Conservation (phyloP, 768 basidiomycete genomes). For the Termitomyces sp. region DNA sequence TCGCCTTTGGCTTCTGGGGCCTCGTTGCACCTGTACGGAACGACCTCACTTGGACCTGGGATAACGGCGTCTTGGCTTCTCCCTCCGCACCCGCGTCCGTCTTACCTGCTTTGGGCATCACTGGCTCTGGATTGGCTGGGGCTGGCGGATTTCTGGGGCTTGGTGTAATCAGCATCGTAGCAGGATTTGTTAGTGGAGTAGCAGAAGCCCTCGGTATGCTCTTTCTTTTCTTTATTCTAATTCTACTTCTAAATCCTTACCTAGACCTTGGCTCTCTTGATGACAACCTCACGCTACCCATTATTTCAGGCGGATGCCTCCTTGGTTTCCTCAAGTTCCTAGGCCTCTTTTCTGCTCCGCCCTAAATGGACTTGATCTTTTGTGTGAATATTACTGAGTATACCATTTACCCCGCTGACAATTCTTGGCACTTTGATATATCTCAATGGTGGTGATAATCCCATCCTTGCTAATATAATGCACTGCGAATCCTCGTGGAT, state of each 20-base stretch:
- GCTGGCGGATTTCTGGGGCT: constrained; percentile 47
- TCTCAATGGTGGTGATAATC: not conserved
- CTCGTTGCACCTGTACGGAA: constrained; percentile 42
- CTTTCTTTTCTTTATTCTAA: constrained; percentile 1
- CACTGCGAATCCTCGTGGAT: not conserved
- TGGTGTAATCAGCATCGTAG: constrained; percentile 48
- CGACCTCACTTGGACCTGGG: constrained; percentile 54
- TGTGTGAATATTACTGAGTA: not conserved
- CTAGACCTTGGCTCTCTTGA: constrained; percentile 81
- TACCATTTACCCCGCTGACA: not conserved
- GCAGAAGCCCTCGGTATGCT: constrained; percentile 85
- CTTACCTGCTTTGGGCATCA: constrained; percentile 12
- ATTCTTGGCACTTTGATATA: not conserved
- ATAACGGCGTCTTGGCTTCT: constrained; percentile 37
- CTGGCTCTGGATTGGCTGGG: constrained; percentile 11
- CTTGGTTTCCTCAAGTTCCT: constrained; percentile 37
- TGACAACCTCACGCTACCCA: constrained; percentile 87
- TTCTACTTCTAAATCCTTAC: not conserved
- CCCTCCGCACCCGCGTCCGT: constrained; percentile 15
- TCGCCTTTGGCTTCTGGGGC: constrained; percentile 71
- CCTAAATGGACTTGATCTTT: not conserved
- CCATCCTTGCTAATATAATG: not conserved
- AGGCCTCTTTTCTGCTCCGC: constrained; percentile 23
- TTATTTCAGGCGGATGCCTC: constrained; percentile 72
- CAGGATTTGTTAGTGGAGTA: constrained; percentile 77